Base-by-base conservation (phyloP, 805 yeast species). In the Yamadazyma tumulicola region DNA sequence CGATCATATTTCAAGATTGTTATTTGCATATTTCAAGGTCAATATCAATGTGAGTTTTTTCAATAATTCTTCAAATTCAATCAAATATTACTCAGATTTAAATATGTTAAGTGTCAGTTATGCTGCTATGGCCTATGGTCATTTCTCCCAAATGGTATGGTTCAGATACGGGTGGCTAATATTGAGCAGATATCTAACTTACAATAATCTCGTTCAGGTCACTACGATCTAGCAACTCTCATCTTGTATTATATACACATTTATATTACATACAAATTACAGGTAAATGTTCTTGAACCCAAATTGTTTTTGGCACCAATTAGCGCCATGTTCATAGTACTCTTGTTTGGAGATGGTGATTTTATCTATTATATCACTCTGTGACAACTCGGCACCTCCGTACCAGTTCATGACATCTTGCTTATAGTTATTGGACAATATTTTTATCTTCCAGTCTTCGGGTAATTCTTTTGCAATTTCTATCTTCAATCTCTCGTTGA, bases 81-180 rank as follows among this genome's bases (percentile, higher is more conserved):
- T 72, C 18, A 59, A 56, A 39, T 54, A 72, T 14, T 70, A 61
- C 45, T 55, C 63, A 13, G 68, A 60, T 39, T 50, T 64, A 38
- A 64, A 62, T 38, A 64, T 61, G 64, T 54, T 59, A 35, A 57
- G 63, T 37, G 63, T 58, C 37, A 59, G 71, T 26, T 67, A 79
- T 35, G 72, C 82, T 0, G 84, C 95, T 4, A 87, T 91, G 96
- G 62, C 80, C 3, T 69, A 70, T 44, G 95, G 84, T 3, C 97
- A 93, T 59, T 69, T 69, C 42, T 78, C 95, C 2, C 98, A 93
- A 57, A 85, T 93, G 85, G 89, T 83, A 6, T 91, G 97, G 97
- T 93, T 82, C 57, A 71, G 98, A 46, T 85, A 84, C 64, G 81
- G 87, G 1, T 93, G 97, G 96, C 66, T 93, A 52, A 39, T 75